Evolutionary conservation across 2,329 filamentous ascomycete species (phyloP).

Genomic region (Aspergillus tubingensis): DNA sequence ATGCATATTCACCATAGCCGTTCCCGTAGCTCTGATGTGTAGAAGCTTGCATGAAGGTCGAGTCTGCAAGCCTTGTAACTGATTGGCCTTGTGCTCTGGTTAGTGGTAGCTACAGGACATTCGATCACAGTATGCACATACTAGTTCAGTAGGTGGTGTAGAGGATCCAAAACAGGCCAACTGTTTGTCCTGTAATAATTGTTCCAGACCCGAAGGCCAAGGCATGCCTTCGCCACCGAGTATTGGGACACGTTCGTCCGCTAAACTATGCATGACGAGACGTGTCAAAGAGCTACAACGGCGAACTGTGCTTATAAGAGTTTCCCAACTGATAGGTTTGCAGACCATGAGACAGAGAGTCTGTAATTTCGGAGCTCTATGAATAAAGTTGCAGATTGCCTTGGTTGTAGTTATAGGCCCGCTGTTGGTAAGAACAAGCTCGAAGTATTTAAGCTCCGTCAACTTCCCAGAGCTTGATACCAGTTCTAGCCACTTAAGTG

Average conservation of each 20-base stretch:
- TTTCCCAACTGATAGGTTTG: background rate
- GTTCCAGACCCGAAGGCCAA: background rate
- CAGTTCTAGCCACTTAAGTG: background rate
- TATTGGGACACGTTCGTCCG: background rate
- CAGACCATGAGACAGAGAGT: background rate
- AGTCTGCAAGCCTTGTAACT: background rate
- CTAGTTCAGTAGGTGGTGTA: background rate
- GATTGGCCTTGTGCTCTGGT: background rate
- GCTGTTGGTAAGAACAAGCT: background rate
- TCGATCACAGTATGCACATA: background rate
- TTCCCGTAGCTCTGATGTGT: background rate
- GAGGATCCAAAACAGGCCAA: background rate
- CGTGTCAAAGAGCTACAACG: background rate
- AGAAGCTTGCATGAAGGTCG: background rate
- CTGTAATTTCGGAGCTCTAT: background rate
- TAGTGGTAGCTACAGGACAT: background rate
- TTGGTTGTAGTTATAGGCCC: background rate
- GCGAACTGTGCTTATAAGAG: background rate
- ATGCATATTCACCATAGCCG: too few species aligned
- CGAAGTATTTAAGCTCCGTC: background rate
- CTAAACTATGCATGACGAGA: background rate
- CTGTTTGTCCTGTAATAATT: background rate
- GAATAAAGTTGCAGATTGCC: background rate
- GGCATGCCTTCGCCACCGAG: background rate
- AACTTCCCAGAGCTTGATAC: background rate